A percentile compares a stretch with the other conserved stretches of the same genome.
Evolutionary conservation across 1,284 basidiomycete species (phyloP).

Genomic region (Uromyces viciae-fabae): DNA sequence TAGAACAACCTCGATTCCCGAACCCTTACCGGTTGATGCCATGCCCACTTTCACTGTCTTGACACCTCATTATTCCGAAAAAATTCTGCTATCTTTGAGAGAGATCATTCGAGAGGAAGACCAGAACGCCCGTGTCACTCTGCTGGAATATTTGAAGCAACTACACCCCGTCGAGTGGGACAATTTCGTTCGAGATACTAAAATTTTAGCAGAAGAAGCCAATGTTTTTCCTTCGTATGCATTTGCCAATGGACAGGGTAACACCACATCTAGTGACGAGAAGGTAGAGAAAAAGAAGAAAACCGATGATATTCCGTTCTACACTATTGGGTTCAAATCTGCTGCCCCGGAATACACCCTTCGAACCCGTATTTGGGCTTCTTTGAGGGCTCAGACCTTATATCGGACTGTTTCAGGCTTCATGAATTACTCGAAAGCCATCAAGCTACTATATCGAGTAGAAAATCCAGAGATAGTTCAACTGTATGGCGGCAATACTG

Average conservation of each 20-base stretch:
- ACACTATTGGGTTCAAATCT: constrained; percentile 98
- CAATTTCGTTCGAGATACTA: constrained; percentile 99
- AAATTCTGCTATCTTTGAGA: constrained; percentile 85
- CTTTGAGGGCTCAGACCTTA: constrained; percentile 92
- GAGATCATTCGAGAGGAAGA: constrained; percentile 97
- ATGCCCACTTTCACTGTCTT: constrained; percentile 97
- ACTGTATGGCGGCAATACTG: constrained; percentile 93
- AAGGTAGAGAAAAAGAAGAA: constrained; percentile 69
- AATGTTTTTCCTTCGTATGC: constrained; percentile 70
- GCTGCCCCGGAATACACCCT: constrained; percentile 97
- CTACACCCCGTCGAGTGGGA: constrained; percentile 98
- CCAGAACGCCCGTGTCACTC: constrained; percentile 86
- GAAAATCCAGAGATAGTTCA: constrained; percentile 99
- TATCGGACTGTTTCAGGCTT: constrained; percentile 98
- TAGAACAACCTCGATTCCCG: constrained; percentile 78
- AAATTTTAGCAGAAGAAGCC: constrained; percentile 95
- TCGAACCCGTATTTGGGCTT: constrained; percentile 98
- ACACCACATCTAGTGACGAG: constrained; percentile 62
- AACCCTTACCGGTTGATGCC: constrained; percentile 83
- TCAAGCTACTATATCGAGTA: constrained; percentile 98
- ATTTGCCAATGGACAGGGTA: constrained; percentile 48
- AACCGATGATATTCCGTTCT: constrained; percentile 92
- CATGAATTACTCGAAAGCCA: constrained; percentile 99
- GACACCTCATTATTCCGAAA: constrained; percentile 92
- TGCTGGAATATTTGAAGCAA: constrained; percentile 95